phyloP scores from a whole-genome alignment of 768 basidiomycete species.

The Auricularia sp. region DNA sequence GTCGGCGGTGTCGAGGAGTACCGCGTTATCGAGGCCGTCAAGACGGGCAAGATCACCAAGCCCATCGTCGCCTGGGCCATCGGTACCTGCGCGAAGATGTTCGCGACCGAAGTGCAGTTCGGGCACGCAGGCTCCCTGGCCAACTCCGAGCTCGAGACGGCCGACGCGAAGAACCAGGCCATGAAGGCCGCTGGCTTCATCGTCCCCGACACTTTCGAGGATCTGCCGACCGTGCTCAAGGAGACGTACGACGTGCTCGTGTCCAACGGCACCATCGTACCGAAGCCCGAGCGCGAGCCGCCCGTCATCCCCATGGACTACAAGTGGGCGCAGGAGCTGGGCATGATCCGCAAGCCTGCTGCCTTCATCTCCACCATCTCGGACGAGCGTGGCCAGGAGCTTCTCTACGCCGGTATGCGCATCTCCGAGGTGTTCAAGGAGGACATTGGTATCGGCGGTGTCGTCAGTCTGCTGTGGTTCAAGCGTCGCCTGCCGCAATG shows the following conservation, averaged over 20 bases:
- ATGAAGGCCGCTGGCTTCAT: slow-evolving; percentile 95
- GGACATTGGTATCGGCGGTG: slow-evolving; percentile 93
- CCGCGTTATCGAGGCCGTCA: slow-evolving; percentile 96
- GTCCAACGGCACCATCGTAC: slow-evolving; percentile 50
- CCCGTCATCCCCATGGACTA: slow-evolving; percentile 99
- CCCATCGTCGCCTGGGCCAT: slow-evolving; percentile 99
- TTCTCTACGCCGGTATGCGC: slow-evolving; percentile 97
- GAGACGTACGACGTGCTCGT: slow-evolving; percentile 82
- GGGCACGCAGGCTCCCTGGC: slow-evolving; percentile 98
- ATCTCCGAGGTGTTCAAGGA: slow-evolving; percentile 99
- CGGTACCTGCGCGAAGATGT: slow-evolving; percentile 99
- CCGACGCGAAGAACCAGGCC: slow-evolving; percentile 92
- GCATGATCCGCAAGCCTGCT: slow-evolving; percentile 96
- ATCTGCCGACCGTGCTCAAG: slow-evolving; percentile 76
- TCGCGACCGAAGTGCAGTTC: slow-evolving; percentile 97
- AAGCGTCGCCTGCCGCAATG: slow-evolving; percentile 85
- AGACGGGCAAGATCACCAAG: slow-evolving; percentile 87
- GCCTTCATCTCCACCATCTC: slow-evolving; percentile 99
- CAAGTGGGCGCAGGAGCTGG: slow-evolving; percentile 99
- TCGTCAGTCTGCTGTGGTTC: slow-evolving; percentile 95
- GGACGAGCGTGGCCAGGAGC: slow-evolving; percentile 97
- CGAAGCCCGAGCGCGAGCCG: slow-evolving; percentile 72
- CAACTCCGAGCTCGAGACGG: slow-evolving; percentile 94
- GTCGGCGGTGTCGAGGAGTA: slow-evolving; percentile 99
- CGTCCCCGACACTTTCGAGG: slow-evolving; percentile 96